Evolutionary conservation across 2,329 filamentous ascomycete genomes (phyloP).

Genomic region (Fusarium torreyae): DNA sequence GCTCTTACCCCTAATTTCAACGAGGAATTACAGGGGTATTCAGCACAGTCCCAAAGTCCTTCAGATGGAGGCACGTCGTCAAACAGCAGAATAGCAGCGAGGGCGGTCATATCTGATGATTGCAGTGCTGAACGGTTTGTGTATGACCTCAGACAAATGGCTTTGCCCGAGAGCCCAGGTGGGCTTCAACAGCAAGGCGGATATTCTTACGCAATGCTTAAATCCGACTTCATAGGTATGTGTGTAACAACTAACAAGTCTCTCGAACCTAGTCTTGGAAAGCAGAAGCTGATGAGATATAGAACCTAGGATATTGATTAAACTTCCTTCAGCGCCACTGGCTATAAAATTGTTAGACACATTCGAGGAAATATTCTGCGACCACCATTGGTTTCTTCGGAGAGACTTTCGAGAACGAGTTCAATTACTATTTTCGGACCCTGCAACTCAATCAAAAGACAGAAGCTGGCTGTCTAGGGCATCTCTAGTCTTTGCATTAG

Average conservation of each 20-base stretch:
- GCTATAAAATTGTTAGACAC: neutral
- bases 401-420: neutral
- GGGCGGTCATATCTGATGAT: neutral
- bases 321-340: neutral
- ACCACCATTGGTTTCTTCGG: slow-evolving; percentile 1
- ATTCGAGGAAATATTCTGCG: neutral
- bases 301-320: neutral
- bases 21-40: neutral
- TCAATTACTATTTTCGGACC: neutral
- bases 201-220: neutral
- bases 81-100: neutral
- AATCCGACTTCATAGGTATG: neutral
- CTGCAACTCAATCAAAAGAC: neutral
- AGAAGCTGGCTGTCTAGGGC: slow-evolving; percentile 1
- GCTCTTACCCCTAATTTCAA: neutral
- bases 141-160: neutral
- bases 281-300: neutral
- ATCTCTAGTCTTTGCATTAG: neutral
- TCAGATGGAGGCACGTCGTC: neutral
- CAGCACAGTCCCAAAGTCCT: neutral
- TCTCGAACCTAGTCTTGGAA: too few species aligned
- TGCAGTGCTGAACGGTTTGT: neutral
- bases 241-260: too few species aligned
- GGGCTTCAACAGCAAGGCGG: neutral
- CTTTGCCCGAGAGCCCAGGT: neutral